Conservation (phyloP, 1,139 yeast species). For the Yamadazyma blattariae region DNA sequence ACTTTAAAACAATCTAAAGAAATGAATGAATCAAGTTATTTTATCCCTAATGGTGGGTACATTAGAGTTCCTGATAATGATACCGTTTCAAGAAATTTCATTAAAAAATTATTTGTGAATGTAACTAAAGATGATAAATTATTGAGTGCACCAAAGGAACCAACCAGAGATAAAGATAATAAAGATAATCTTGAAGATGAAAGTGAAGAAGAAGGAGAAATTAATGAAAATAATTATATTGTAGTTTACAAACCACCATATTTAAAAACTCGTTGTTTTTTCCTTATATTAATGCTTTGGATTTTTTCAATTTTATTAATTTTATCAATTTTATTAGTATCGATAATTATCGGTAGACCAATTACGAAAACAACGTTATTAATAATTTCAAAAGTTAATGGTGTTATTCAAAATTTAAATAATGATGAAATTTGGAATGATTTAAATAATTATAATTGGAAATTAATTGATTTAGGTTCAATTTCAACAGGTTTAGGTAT, state of each 20-base stretch:
- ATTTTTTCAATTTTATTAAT: conserved; percentile 57
- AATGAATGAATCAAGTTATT: conserved; percentile 39
- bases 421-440: background rate
- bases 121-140: conserved; percentile 80
- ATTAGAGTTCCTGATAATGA: conserved; percentile 88
- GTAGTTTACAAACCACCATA: conserved; percentile 87
- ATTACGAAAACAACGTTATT: conserved; percentile 18
- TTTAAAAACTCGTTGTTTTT: conserved; percentile 58
- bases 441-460: conserved; percentile 17
- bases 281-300: conserved; percentile 65
- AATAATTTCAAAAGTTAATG: no score
- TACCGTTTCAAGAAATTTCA: conserved; percentile 61
- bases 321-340: conserved; percentile 26
- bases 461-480: conserved; percentile 22
- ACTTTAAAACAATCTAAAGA: conserved; percentile 44
- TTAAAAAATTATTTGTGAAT: conserved; percentile 68
- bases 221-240: conserved; percentile 57
- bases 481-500: conserved; percentile 21
- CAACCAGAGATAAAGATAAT: background rate
- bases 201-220: conserved; percentile 40
- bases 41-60: conserved; percentile 75
- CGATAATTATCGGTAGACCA: conserved; percentile 43
- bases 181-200: conserved; percentile 12
- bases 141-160: conserved; percentile 23
- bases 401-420: background rate